Conservation (phyloP, 2,329 filamentous ascomycete genomes). For the Tolypocladium nubicola region DNA sequence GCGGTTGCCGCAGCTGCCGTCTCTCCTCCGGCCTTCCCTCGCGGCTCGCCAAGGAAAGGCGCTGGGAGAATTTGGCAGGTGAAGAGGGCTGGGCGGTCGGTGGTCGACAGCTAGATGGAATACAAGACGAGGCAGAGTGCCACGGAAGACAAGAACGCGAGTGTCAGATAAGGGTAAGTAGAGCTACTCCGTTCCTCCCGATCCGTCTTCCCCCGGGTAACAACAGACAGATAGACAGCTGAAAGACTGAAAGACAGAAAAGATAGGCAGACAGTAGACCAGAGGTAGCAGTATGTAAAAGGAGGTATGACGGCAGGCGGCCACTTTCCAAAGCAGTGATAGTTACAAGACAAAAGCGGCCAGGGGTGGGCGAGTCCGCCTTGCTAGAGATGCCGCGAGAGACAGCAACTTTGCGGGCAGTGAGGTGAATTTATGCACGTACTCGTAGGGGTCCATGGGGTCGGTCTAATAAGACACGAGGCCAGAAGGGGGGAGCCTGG, state of each 20-base stretch:
- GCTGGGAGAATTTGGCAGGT: not conserved
- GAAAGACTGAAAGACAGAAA: not conserved
- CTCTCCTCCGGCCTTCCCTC: not conserved
- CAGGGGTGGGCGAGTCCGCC: not conserved
- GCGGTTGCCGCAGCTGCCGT: not conserved
- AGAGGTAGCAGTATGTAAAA: not conserved
- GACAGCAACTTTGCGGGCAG: not conserved
- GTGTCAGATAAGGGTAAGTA: constrained; percentile 12
- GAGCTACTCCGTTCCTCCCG: constrained; percentile 8
- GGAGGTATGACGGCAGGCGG: not conserved
- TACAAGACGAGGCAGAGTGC: constrained; percentile 3
- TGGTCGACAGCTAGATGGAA: constrained; percentile 2
- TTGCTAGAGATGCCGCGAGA: not conserved
- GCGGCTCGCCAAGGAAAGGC: not conserved
- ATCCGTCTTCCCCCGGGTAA: not conserved
- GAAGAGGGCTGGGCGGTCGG: not conserved
- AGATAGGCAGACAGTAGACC: not conserved
- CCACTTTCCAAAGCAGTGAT: not conserved
- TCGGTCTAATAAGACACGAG: too few relatives aligned
- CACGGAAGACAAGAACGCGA: constrained; percentile 7
- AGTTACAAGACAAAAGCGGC: not conserved
- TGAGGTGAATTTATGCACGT: constrained; percentile 1
- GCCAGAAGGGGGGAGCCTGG: not conserved
- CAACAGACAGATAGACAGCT: not conserved
- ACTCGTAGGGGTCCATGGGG: not conserved